Percentiles rank a stretch among this genome's conserved stretches.
Evolutionary conservation across 2,329 filamentous ascomycete genomes (phyloP).

Genomic region (Tympanopsis confertula): DNA sequence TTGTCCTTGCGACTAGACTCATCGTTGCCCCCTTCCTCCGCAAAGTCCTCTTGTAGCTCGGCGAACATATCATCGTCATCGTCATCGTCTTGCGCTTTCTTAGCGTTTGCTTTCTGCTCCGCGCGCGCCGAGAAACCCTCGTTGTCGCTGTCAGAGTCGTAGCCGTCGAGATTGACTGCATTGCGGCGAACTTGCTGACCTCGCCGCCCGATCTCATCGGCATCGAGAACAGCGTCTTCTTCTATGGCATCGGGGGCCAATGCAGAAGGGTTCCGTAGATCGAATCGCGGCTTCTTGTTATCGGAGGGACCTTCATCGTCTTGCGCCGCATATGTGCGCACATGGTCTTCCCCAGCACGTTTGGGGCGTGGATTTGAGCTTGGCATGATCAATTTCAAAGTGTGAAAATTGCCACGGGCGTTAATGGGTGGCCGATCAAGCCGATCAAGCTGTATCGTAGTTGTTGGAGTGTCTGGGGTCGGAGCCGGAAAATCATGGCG

Average conservation of each 20-base stretch:
- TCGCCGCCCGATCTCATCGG: not conserved
- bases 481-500: not conserved
- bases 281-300: slow-evolving; percentile 77
- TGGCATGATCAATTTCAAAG: not conserved
- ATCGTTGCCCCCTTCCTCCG: not conserved
- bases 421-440: not conserved
- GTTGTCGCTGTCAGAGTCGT: slow-evolving; percentile 1
- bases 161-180: not conserved
- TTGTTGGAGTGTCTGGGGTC: not conserved
- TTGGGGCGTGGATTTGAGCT: slow-evolving; percentile 52
- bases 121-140: not conserved
- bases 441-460: not conserved
- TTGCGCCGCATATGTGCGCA: slow-evolving; percentile 59
- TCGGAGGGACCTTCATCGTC: slow-evolving; percentile 30
- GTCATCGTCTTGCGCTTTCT: not conserved
- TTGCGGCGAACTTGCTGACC: not conserved
- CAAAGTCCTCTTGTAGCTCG: not conserved
- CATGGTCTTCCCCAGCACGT: slow-evolving; percentile 70
- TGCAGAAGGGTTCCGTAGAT: slow-evolving; percentile 85
- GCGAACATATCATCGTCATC: slow-evolving; percentile 1
- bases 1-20: slow-evolving; percentile 14
- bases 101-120: not conserved
- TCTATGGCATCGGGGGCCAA: slow-evolving; percentile 72
- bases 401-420: not conserved
- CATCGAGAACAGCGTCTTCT: slow-evolving; percentile 28